Percentiles rank a stretch among this genome's conserved stretches.
Evolutionary conservation across 768 basidiomycete genomes (phyloP).

Genomic region (Mycena galopus): DNA sequence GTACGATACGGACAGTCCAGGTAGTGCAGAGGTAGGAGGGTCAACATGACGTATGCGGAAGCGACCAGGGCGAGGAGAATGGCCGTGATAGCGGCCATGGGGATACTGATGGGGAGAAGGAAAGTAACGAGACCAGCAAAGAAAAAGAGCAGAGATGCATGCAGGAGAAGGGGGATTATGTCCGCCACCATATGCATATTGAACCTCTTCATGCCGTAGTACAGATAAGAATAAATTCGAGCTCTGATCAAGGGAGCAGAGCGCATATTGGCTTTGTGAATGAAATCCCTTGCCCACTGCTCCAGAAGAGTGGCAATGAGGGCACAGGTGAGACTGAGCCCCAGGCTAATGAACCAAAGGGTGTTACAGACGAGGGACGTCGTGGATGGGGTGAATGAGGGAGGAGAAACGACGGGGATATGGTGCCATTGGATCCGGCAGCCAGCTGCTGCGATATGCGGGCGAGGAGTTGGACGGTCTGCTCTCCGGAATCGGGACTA

Average conservation of each 20-base stretch:
- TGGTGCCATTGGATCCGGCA: not conserved
- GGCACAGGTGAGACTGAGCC: not conserved
- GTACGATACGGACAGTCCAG: slow-evolving; percentile 1
- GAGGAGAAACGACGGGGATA: not conserved
- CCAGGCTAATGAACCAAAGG: slow-evolving; percentile 8
- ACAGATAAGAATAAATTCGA: not conserved
- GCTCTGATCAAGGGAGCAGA: not conserved
- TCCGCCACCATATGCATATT: slow-evolving; percentile 14
- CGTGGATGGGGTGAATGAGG: not conserved
- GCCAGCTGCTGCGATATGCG: not conserved
- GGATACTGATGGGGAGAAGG: slow-evolving; percentile 6
- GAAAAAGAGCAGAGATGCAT: slow-evolving; percentile 8
- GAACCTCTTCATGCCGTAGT: not conserved
- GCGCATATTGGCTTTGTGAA: not conserved
- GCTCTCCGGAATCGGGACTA: slow-evolving; percentile 1
- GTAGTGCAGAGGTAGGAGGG: not conserved
- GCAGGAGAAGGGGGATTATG: slow-evolving; percentile 2
- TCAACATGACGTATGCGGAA: not conserved
- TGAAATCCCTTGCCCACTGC: too few species aligned
- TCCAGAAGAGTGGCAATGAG: not conserved
- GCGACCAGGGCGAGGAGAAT: not conserved
- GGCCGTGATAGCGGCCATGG: not conserved
- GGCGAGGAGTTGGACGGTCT: not conserved
- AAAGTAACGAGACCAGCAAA: slow-evolving; percentile 17
- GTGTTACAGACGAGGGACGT: not conserved